Base-by-base conservation (phyloP, 177 flowering plant genomes). In the Vitis hybrid region DNA sequence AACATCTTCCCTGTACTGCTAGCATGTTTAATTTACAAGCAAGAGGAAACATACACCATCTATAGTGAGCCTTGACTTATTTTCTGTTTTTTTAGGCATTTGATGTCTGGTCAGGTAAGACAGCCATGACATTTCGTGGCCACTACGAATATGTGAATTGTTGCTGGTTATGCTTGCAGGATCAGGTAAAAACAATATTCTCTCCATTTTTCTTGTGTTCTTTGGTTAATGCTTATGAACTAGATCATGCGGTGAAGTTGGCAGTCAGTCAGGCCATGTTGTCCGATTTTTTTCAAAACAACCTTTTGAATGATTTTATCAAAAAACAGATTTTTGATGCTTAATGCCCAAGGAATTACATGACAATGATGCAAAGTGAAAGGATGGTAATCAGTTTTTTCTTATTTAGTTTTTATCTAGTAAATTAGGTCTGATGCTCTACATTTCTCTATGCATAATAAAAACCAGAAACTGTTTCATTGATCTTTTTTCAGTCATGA, bases 91-190 rank as follows among this genome's bases (percentile, higher is more conserved):
- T 66, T 51, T 68, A 96, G 99, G 99, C 88, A 52, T 93, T 93
- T 79, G 84, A 91, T 77, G 49, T 89, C 26, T 96, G 98, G 98
- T 85, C 97, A 11, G 98, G 99, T 16, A 80, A 78, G 78, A 89
- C 90, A 70, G 73, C 74, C 63, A 29, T 62, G 74, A 79, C 86
- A 71, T 85, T 93, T 74, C 89, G 87, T 34, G 95, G 92, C 65
- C 99, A 96, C 85, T 92, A 93, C 73, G 99, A 92, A 69, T 71
- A 71, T 78, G 92, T 93, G 13, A 91, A 93, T 74, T 89, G 92
- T 78, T 96, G 99, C 79, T 91, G 93, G 82, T 96, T 86, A 74
- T 86, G 68, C 81, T 72, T 80, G 3, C 89, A 80, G 26, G 97
- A 95, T 82, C 98, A 96, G 98, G 99, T 93, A 72, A 3, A 16